Percentiles rank a stretch among this genome's conserved stretches.
Conservation (phyloP, 73 alveolate species). For the Paramecium primaurelia region DNA sequence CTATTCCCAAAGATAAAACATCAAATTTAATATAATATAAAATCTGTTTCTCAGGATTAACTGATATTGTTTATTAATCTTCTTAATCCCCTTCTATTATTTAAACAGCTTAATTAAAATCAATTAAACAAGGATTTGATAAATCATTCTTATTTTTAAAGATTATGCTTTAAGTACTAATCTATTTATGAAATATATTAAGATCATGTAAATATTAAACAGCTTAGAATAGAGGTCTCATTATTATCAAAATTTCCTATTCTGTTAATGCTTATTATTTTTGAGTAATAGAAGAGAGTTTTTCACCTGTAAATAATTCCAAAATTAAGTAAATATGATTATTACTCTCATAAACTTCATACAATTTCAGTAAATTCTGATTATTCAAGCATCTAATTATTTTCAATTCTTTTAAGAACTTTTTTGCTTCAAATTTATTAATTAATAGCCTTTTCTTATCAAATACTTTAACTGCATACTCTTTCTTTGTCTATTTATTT, state of each 20-base stretch:
- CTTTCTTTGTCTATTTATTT: neutral
- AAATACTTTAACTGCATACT: neutral
- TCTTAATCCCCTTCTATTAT: neutral
- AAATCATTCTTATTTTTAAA: neutral
- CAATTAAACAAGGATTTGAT: neutral
- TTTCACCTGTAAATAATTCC: neutral
- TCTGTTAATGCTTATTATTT: neutral
- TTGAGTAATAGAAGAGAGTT: neutral
- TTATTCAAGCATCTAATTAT: conserved; percentile 39
- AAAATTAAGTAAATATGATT: neutral
- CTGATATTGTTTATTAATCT: neutral
- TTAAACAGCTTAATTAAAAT: neutral
- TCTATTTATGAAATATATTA: neutral
- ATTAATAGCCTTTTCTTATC: neutral
- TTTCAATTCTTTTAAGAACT: neutral
- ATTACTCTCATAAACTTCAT: conserved; percentile 22
- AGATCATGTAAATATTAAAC: neutral
- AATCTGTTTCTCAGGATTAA: neutral
- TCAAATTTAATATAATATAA: neutral
- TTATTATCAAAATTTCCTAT: neutral
- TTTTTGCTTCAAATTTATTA: neutral
- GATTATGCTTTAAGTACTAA: neutral
- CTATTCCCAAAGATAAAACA: neutral
- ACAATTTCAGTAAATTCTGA: neutral
- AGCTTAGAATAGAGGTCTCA: neutral